These are phyloP conservation scores for Lecanicillium sp. DNA, from an alignment of 2,329 filamentous ascomycete genomes.

Conservation along the genomic window DNA sequence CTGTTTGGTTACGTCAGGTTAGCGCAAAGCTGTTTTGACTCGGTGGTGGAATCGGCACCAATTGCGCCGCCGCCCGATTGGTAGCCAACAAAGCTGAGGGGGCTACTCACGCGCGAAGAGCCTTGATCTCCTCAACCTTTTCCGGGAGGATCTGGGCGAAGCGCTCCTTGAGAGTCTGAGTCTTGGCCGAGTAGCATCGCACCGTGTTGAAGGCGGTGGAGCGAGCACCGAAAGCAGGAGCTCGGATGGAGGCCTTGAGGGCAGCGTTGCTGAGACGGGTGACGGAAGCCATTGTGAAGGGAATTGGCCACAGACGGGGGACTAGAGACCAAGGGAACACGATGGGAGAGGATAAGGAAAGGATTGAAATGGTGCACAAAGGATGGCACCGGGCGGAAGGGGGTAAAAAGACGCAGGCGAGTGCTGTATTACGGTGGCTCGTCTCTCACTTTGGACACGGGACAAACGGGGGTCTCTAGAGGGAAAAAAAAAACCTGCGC, in stretches of 20 bases:
- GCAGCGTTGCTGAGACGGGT: conserved; percentile 74
- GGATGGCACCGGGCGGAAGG: conserved; percentile 11
- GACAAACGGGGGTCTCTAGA: too few species aligned
- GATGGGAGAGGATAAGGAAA: conserved; percentile 18
- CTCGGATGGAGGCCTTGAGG: conserved; percentile 67
- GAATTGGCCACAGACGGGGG: too few species aligned
- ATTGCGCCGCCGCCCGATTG: too few species aligned
- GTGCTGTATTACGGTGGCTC: too few species aligned
- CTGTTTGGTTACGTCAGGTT: conserved; percentile 33
- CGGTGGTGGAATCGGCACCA: too few species aligned
- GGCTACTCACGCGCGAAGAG: conserved; percentile 76
- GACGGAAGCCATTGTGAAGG: conserved; percentile 77
- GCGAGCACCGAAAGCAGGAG: conserved; percentile 59
- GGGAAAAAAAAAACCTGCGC: conserved; percentile 4
- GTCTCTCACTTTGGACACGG: too few species aligned
- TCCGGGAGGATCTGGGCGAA: conserved; percentile 92
- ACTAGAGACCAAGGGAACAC: conserved; percentile 10
- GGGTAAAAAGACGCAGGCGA: conserved; percentile 14
- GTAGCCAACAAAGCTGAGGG: too few species aligned
- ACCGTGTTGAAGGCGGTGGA: conserved; percentile 70
- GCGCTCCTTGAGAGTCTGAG: conserved; percentile 95
- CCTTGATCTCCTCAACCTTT: conserved; percentile 99
- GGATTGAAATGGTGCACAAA: conserved; percentile 18
- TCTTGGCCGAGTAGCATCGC: conserved; percentile 90
- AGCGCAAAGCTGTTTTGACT: too few species aligned